A percentile compares a stretch with the other conserved stretches of the same genome.
Evolutionary conservation across 2,329 filamentous ascomycete genomes (phyloP).

Genomic region (Hypoxylon sp.): DNA sequence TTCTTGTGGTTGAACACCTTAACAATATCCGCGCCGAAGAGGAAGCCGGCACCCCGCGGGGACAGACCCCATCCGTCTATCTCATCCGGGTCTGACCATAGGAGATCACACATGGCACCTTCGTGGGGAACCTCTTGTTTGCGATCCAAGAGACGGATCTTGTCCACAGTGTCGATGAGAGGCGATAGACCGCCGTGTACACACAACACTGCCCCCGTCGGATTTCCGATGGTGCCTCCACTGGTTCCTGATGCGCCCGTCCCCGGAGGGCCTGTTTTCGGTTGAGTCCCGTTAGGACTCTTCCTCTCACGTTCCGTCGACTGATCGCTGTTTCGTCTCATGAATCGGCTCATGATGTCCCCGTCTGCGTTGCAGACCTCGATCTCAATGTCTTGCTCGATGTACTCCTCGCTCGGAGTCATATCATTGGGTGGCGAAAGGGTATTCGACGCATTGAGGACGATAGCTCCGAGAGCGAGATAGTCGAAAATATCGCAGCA

Average conservation of each 20-base stretch:
- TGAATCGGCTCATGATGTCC: slow-evolving; percentile 81
- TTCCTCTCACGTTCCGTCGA: slow-evolving; percentile 48
- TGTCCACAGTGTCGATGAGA: slow-evolving; percentile 92
- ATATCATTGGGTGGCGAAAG: slow-evolving; percentile 66
- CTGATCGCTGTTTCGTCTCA: slow-evolving; percentile 61
- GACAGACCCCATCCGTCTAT: slow-evolving; percentile 97
- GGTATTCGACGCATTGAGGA: slow-evolving; percentile 85
- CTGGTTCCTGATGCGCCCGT: slow-evolving; percentile 82
- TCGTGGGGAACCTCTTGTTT: slow-evolving; percentile 99
- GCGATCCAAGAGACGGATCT: slow-evolving; percentile 92
- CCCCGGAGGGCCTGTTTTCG: slow-evolving; percentile 79
- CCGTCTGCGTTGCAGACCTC: slow-evolving; percentile 91
- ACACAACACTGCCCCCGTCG: slow-evolving; percentile 88
- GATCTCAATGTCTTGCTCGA: slow-evolving; percentile 85
- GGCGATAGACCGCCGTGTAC: slow-evolving; percentile 95
- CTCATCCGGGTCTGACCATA: slow-evolving; percentile 98
- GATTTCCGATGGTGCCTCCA: slow-evolving; percentile 73
- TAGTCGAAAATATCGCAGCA: slow-evolving; percentile 99
- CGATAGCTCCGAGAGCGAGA: slow-evolving; percentile 88
- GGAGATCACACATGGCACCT: slow-evolving; percentile 97
- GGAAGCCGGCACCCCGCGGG: slow-evolving; percentile 92
- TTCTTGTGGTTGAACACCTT: slow-evolving; percentile 96
- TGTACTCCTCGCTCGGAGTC: slow-evolving; percentile 62
- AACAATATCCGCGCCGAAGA: slow-evolving; percentile 96
- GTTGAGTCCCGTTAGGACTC: slow-evolving; percentile 58